Conservation (phyloP, 1,284 basidiomycete genomes). For the Erythrobasidium hasegawianum region DNA sequence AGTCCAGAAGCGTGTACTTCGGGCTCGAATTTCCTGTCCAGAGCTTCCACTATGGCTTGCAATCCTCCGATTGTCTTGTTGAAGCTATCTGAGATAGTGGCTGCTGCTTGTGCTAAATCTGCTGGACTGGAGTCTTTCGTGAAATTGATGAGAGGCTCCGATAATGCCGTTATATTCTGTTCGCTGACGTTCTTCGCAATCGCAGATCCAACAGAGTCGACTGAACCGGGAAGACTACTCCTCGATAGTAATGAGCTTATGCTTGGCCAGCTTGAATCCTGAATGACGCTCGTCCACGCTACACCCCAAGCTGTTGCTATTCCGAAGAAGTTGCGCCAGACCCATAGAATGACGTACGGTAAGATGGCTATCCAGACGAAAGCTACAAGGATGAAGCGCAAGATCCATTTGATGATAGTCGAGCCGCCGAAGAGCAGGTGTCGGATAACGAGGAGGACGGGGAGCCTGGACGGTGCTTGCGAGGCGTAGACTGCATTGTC, state of each 20-base stretch:
- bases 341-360: constrained; percentile 87
- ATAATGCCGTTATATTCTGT: too few relatives aligned
- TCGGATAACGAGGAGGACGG: constrained; percentile 66
- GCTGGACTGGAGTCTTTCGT: too few relatives aligned
- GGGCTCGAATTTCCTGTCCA: too few relatives aligned
- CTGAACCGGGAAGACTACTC: background rate
- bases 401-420: constrained; percentile 59
- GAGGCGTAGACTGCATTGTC: constrained; percentile 83
- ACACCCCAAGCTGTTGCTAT: constrained; percentile 74
- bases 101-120: too few relatives aligned
- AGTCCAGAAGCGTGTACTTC: too few relatives aligned
- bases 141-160: too few relatives aligned
- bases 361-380: constrained; percentile 81
- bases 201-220: background rate
- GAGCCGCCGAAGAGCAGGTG: constrained; percentile 64
- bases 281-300: constrained; percentile 27
- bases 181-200: background rate
- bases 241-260: background rate
- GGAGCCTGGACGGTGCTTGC: constrained; percentile 77
- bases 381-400: constrained; percentile 71
- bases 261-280: constrained; percentile 23
- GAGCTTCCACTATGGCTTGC: too few relatives aligned
- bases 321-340: constrained; percentile 80
- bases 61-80: too few relatives aligned
- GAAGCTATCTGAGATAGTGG: too few relatives aligned